Evolutionary conservation across 2,329 filamentous ascomycete genomes (phyloP).

Genomic region (Alternaria arborescens): DNA sequence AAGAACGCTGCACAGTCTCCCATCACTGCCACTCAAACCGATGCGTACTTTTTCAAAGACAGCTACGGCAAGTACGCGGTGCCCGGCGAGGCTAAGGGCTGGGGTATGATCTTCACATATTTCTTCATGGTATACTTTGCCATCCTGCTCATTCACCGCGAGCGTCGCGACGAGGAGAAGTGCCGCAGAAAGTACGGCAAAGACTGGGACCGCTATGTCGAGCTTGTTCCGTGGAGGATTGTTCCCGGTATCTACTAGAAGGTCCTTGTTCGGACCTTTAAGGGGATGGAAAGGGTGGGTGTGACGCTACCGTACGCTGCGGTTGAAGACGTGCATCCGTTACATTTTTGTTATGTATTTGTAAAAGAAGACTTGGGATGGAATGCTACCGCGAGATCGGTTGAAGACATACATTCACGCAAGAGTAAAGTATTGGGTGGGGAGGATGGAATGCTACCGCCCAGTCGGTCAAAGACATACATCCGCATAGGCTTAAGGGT

Average conservation of each 20-base stretch:
- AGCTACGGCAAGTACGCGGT: constrained; percentile 71
- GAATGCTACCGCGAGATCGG: constrained; percentile 37
- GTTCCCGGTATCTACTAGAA: constrained; percentile 81
- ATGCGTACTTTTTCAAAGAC: constrained; percentile 64
- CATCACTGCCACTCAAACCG: constrained; percentile 53
- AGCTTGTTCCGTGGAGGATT: constrained; percentile 81
- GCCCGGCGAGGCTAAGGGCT: constrained; percentile 77
- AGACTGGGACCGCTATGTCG: constrained; percentile 90
- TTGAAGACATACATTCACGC: constrained; percentile 37
- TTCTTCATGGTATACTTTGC: constrained; percentile 96
- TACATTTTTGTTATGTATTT: neutral
- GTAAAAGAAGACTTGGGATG: constrained; percentile 11
- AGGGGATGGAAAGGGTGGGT: constrained; percentile 11
- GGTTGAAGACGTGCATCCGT: constrained; percentile 15
- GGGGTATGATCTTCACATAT: constrained; percentile 89
- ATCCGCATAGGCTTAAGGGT: constrained; percentile 6
- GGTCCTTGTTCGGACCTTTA: neutral
- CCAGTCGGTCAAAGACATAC: constrained; percentile 36
- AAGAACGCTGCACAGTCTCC: constrained; percentile 55
- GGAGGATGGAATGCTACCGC: constrained; percentile 36
- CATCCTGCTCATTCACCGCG: constrained; percentile 83
- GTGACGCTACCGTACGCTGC: constrained; percentile 35
- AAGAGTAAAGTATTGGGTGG: neutral
- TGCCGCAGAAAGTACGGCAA: constrained; percentile 89
- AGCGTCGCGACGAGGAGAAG: constrained; percentile 88